These are phyloP conservation scores for Ilyonectria mors-panacis DNA, from an alignment of 2,329 filamentous ascomycete genomes.

Conservation along the genomic window DNA sequence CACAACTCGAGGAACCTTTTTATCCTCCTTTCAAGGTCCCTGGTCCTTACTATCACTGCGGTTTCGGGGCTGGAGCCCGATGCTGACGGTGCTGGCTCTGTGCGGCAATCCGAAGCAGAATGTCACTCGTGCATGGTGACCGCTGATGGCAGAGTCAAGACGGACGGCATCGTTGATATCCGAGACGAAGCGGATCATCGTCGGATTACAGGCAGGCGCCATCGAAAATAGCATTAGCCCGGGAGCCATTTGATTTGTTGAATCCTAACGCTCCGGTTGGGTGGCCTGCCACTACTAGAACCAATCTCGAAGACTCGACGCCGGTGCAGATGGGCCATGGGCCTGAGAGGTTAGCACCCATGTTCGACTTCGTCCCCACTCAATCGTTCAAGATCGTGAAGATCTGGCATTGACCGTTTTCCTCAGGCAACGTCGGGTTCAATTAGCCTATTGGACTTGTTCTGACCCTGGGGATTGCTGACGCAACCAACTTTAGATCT, in stretches of 20 bases:
- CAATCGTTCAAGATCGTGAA: neutral
- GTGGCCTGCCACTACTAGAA: constrained; percentile 2
- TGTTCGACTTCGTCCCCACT: neutral
- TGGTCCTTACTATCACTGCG: neutral
- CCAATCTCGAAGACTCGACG: constrained; percentile 9
- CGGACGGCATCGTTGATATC: neutral
- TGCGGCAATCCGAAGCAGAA: neutral
- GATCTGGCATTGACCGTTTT: too few relatives aligned
- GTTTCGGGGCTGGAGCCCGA: neutral
- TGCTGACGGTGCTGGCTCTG: neutral
- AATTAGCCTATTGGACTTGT: too few relatives aligned
- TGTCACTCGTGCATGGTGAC: neutral
- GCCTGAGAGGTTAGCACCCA: too few relatives aligned
- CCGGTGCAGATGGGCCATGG: neutral
- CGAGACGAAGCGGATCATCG: neutral
- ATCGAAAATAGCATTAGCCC: neutral
- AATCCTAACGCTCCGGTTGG: neutral
- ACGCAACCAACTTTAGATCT: too few relatives aligned
- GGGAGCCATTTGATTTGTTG: neutral
- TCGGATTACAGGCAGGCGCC: neutral
- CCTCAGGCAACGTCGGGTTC: too few relatives aligned
- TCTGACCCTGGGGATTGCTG: too few relatives aligned
- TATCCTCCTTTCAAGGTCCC: neutral
- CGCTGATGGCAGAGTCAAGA: neutral
- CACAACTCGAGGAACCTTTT: neutral